Percentiles rank a stretch among this genome's conserved stretches.
Conservation (phyloP, 2,329 filamentous ascomycete genomes). For the Xylaria multiplex region DNA sequence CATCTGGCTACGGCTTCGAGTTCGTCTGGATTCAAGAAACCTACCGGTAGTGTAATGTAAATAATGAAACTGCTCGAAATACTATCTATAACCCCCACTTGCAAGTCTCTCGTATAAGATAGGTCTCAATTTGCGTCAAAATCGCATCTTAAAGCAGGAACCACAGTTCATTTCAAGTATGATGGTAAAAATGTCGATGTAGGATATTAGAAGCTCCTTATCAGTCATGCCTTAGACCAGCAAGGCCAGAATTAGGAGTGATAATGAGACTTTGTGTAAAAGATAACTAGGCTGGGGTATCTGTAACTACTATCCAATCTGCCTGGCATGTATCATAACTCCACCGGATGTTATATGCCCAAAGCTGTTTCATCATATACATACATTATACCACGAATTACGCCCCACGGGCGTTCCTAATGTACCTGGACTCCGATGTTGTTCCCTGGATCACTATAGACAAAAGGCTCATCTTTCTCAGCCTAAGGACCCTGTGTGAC, state of each 20-base stretch:
- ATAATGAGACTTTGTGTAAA: neutral
- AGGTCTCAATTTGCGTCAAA: neutral
- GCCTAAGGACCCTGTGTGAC: constrained; percentile 54
- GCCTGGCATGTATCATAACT: neutral
- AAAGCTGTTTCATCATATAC: neutral
- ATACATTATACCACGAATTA: neutral
- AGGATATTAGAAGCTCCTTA: neutral
- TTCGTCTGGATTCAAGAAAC: neutral
- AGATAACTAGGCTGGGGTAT: constrained; percentile 8
- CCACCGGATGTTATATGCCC: neutral
- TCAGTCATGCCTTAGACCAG: neutral
- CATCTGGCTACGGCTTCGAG: neutral
- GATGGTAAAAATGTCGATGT: neutral
- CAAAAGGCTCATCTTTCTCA: neutral
- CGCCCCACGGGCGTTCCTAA: neutral
- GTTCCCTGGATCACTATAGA: neutral
- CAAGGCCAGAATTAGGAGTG: neutral
- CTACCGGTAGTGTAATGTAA: neutral
- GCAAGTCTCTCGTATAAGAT: neutral
- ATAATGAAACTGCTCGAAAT: neutral
- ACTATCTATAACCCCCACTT: neutral
- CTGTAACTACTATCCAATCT: constrained; percentile 6
- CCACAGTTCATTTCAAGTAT: neutral
- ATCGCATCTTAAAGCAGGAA: neutral
- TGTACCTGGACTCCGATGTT: neutral